Conservation (phyloP, 1,284 basidiomycete species). For the Sporisorium reilianum region DNA sequence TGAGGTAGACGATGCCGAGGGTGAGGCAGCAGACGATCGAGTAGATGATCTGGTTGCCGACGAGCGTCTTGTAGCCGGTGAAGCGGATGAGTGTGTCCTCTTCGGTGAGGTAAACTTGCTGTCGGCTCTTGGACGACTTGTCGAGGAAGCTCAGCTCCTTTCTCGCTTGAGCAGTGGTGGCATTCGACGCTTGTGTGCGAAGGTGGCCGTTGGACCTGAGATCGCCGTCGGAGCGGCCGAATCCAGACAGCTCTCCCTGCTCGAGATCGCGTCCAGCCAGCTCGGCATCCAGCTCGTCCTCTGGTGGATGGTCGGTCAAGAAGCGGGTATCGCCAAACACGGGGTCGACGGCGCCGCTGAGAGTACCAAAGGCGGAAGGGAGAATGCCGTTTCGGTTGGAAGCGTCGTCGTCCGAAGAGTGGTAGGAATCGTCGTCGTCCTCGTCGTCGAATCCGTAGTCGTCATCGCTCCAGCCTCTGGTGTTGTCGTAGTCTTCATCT, state of each 20-base stretch:
- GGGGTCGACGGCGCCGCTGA: slow-evolving; percentile 60
- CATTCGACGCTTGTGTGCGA: slow-evolving; percentile 7
- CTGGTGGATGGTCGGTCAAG: slow-evolving; percentile 55
- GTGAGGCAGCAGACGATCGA: slow-evolving; percentile 78
- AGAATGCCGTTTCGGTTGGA: slow-evolving; percentile 55
- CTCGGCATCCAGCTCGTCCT: slow-evolving; percentile 61
- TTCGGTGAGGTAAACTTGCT: slow-evolving; percentile 87
- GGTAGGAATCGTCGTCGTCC: slow-evolving; percentile 44
- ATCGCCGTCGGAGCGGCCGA: slow-evolving; percentile 43
- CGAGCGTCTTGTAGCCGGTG: slow-evolving; percentile 83
- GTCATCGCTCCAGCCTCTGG: slow-evolving; percentile 54
- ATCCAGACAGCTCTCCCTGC: slow-evolving; percentile 39
- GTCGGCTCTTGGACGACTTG: slow-evolving; percentile 72
- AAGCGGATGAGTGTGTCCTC: slow-evolving; percentile 92
- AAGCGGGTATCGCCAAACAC: slow-evolving; percentile 65
- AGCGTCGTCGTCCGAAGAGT: slow-evolving; percentile 56
- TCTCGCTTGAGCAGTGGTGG: slow-evolving; percentile 11
- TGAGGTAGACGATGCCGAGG: slow-evolving; percentile 81
- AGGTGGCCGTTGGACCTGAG: slow-evolving; percentile 9
- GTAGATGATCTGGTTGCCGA: slow-evolving; percentile 80
- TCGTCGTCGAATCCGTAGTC: slow-evolving; percentile 55
- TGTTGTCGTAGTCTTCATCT: slow-evolving; percentile 23
- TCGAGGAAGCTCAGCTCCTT: slow-evolving; percentile 61
- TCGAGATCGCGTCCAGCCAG: slow-evolving; percentile 49
- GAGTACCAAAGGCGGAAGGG: slow-evolving; percentile 63